phyloP scores from a whole-genome alignment of 2,329 filamentous ascomycete species.

The Fusarium phyllophilum region DNA sequence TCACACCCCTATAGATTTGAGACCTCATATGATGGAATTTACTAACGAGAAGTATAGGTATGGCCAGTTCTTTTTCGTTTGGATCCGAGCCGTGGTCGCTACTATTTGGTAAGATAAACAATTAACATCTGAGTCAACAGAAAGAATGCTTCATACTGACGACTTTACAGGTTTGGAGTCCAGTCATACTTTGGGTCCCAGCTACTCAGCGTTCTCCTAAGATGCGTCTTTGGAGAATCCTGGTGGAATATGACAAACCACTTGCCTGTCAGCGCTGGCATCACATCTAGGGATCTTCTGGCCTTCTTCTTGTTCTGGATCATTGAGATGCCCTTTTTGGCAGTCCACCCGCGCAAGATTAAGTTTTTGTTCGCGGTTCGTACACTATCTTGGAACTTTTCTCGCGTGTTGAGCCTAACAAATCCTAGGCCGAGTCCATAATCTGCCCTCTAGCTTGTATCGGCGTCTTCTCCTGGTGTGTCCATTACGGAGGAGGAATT shows the following conservation, averaged over 20 bases:
- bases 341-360: neutral
- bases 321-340: conserved; percentile 46
- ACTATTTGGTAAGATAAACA: neutral
- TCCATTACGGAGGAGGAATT: neutral
- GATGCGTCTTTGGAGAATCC: conserved; percentile 48
- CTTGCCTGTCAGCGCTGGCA: conserved; percentile 45
- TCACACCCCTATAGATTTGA: neutral
- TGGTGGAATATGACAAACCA: conserved; percentile 48
- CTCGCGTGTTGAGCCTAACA: neutral
- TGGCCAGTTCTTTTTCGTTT: neutral
- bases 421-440: neutral
- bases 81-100: neutral
- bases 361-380: conserved; percentile 38
- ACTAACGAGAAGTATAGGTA: neutral
- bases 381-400: conserved; percentile 2
- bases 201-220: conserved; percentile 34
- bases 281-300: conserved; percentile 49
- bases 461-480: neutral
- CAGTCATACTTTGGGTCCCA: neutral
- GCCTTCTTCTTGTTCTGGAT: conserved; percentile 54
- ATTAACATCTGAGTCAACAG: neutral
- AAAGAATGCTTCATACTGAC: neutral
- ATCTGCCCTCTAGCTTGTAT: neutral
- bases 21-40: neutral
- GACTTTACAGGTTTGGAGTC: neutral